Evolutionary conservation across 108 stramenopile species (phyloP).

Genomic region (Epipyxis sp.): DNA sequence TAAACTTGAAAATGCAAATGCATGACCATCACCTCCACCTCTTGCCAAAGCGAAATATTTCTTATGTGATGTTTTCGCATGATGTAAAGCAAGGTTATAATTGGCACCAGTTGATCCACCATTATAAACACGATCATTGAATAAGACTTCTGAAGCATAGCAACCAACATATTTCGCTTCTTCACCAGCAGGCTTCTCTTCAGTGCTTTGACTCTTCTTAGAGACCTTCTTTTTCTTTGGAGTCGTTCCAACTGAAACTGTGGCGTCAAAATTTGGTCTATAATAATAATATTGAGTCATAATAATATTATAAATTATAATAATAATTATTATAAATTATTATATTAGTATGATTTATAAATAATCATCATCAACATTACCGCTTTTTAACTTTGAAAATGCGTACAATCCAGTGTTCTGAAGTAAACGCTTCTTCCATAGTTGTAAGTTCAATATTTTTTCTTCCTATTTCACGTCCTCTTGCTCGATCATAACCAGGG

Average conservation of each 20-base stretch:
- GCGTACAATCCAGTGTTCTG: conserved; percentile 94
- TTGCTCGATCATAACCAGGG: conserved; percentile 52
- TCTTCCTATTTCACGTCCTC: conserved; percentile 49
- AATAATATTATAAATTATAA: background rate
- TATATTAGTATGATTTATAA: background rate
- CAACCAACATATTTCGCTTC: conserved; percentile 37
- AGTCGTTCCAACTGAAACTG: background rate
- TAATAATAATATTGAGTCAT: background rate
- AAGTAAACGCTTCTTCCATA: conserved; percentile 81
- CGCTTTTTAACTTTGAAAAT: conserved; percentile 79
- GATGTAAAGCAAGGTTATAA: conserved; percentile 50
- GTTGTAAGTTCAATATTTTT: conserved; percentile 51
- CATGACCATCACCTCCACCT: conserved; percentile 24
- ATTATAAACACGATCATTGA: conserved; percentile 34
- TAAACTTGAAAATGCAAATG: conserved; percentile 12
- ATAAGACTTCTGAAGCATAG: conserved; percentile 22
- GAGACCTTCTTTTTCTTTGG: conserved; percentile 13
- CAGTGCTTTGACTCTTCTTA: background rate
- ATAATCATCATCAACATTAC: background rate
- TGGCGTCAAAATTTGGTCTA: conserved; percentile 2
- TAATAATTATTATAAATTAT: conserved; percentile 12
- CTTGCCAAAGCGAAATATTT: conserved; percentile 37
- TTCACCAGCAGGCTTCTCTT: background rate
- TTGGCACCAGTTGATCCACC: conserved; percentile 48
- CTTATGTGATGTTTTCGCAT: conserved; percentile 40